A percentile compares a stretch with the other conserved stretches of the same genome.
Conservation (phyloP, 768 basidiomycete genomes). For the Phlebiopsis gigantea region DNA sequence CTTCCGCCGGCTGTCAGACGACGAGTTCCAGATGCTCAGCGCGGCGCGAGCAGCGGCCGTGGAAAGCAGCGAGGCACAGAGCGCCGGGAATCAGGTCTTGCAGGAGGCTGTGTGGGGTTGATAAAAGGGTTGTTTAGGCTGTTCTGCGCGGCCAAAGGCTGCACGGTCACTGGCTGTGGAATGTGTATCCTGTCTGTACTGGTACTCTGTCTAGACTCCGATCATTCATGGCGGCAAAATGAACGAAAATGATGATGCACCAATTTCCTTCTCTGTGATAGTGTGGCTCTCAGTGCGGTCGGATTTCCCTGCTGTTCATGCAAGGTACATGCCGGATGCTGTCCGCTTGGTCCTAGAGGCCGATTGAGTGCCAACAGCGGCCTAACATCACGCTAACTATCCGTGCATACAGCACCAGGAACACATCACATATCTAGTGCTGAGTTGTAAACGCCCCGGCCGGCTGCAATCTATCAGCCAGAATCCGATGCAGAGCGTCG, state of each 20-base stretch:
- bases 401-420: not conserved
- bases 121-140: not conserved
- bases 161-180: not conserved
- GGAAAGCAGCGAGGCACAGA: not conserved
- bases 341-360: not conserved
- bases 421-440: not conserved
- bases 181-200: not conserved
- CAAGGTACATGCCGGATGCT: not conserved
- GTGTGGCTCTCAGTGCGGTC: not conserved
- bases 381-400: not conserved
- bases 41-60: conserved; percentile 7
- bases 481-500: too few relatives aligned
- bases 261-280: not conserved
- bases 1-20: conserved; percentile 20
- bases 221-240: too few relatives aligned
- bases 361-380: not conserved
- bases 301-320: too few relatives aligned
- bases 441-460: not conserved
- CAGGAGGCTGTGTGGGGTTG: not conserved
- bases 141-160: not conserved
- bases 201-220: not conserved
- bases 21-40: conserved; percentile 16
- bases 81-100: not conserved
- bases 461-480: not conserved
- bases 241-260: too few relatives aligned